phyloP scores from a whole-genome alignment of 352 stramenopile genomes.

The Thraustotheca clavata region DNA sequence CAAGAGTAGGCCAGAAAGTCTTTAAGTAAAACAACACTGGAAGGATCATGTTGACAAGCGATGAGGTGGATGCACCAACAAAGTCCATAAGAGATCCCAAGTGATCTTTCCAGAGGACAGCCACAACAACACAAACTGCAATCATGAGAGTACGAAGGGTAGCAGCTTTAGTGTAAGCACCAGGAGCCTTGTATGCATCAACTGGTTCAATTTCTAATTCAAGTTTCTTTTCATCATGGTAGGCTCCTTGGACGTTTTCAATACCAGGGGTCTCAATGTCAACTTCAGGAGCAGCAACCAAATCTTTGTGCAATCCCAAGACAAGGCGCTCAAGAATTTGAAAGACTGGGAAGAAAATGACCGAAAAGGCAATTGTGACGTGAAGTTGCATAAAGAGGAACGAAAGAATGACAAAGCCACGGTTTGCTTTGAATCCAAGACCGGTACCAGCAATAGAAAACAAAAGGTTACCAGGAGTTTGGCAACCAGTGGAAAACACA shows the following conservation, averaged over 20 bases:
- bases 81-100: slow-evolving; percentile 13
- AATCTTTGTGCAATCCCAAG: slow-evolving; percentile 3
- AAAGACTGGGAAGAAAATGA: slow-evolving; percentile 7
- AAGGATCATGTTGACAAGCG: slow-evolving; percentile 5
- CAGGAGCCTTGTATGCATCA: slow-evolving; percentile 6
- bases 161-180: slow-evolving; percentile 11
- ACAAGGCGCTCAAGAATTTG: slow-evolving; percentile 9
- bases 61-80: slow-evolving; percentile 3
- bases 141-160: slow-evolving; percentile 1
- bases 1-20: slow-evolving; percentile 1
- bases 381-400: slow-evolving; percentile 23
- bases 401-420: slow-evolving; percentile 18
- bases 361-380: slow-evolving; percentile 21
- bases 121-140: neutral
- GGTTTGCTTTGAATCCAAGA: slow-evolving; percentile 20
- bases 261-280: neutral
- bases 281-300: neutral
- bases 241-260: no score
- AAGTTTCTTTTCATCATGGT: slow-evolving; percentile 1
- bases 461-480: slow-evolving; percentile 24
- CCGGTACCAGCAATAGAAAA: slow-evolving; percentile 21
- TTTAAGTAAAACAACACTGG: slow-evolving; percentile 20
- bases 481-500: slow-evolving; percentile 16
- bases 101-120: slow-evolving; percentile 15
- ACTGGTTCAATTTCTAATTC: neutral